Evolutionary conservation across 257 asterid genomes (phyloP).

Genomic region (Nicotiana noctiflora): DNA sequence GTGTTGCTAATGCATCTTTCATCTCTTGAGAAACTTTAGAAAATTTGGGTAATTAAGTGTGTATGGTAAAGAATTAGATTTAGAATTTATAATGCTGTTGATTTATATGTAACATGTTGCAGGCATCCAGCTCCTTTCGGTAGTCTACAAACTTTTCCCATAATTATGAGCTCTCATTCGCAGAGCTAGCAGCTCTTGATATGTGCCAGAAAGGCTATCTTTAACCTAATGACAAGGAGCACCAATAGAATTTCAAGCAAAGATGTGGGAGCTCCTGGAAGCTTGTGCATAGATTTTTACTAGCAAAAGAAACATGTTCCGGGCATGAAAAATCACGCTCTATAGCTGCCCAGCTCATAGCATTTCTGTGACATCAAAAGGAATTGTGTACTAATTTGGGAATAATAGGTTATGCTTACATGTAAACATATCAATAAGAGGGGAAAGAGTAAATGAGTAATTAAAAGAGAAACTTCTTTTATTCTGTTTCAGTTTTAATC

Average conservation of each 20-base stretch:
- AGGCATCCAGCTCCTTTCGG: slow-evolving; percentile 88
- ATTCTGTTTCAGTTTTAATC: no score
- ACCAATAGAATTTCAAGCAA: slow-evolving; percentile 47
- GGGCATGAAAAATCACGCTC: slow-evolving; percentile 84
- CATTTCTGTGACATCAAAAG: slow-evolving; percentile 69
- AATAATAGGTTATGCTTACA: no score
- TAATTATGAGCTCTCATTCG: slow-evolving; percentile 61
- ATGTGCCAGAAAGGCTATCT: slow-evolving; percentile 85
- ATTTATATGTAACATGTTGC: slow-evolving; percentile 14
- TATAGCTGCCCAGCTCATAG: slow-evolving; percentile 90
- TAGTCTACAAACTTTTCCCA: slow-evolving; percentile 74
- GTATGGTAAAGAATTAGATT: no score
- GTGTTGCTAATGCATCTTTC: no score
- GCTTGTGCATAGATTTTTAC: slow-evolving; percentile 67
- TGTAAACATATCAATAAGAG: no score
- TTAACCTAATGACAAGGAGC: slow-evolving; percentile 68
- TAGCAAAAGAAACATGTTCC: slow-evolving; percentile 80
- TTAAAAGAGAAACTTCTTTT: no score
- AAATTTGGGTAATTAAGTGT: no score
- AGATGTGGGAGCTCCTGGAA: slow-evolving; percentile 91
- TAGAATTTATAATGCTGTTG: no score
- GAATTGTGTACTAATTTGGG: slow-evolving; percentile 75
- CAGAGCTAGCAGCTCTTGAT: slow-evolving; percentile 92
- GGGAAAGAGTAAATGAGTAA: no score
- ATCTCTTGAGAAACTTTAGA: no score